Percentiles rank a stretch among this genome's conserved stretches.
Evolutionary conservation across 1,139 yeast genomes (phyloP).

Genomic region (Yamadazyma aaseri): DNA sequence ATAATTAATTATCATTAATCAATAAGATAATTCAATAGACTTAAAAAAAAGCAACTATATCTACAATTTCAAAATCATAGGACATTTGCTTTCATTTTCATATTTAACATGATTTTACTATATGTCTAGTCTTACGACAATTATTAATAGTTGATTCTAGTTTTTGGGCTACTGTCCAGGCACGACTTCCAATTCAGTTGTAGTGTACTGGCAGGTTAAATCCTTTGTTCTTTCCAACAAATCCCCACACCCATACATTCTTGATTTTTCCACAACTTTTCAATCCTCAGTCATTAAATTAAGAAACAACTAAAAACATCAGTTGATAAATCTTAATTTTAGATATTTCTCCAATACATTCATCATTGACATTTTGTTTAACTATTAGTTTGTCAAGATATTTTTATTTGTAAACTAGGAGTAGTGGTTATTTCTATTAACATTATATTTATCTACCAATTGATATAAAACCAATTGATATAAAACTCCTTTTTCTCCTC

Average conservation of each 20-base stretch:
- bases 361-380: background rate
- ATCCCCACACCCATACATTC: background rate
- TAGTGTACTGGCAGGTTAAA: background rate
- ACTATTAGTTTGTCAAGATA: background rate
- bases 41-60: too few relatives aligned
- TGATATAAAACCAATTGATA: background rate
- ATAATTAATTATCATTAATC: too few relatives aligned
- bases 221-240: background rate
- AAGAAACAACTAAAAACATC: background rate
- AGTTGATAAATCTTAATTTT: conserved; percentile 3
- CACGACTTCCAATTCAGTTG: background rate
- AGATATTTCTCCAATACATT: background rate
- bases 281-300: conserved; percentile 2
- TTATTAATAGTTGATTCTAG: background rate
- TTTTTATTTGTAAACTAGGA: too few relatives aligned
- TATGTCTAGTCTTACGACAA: background rate
- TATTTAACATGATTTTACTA: background rate
- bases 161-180: background rate
- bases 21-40: too few relatives aligned
- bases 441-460: background rate
- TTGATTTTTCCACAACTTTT: background rate
- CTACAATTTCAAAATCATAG: too few relatives aligned
- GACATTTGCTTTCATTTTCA: background rate
- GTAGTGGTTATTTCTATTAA: too few relatives aligned
- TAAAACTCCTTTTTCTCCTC: conserved; percentile 1